These are phyloP conservation scores for Plenodomus tracheiphilus DNA, from an alignment of 2,329 filamentous ascomycete genomes.

Conservation along the genomic window DNA sequence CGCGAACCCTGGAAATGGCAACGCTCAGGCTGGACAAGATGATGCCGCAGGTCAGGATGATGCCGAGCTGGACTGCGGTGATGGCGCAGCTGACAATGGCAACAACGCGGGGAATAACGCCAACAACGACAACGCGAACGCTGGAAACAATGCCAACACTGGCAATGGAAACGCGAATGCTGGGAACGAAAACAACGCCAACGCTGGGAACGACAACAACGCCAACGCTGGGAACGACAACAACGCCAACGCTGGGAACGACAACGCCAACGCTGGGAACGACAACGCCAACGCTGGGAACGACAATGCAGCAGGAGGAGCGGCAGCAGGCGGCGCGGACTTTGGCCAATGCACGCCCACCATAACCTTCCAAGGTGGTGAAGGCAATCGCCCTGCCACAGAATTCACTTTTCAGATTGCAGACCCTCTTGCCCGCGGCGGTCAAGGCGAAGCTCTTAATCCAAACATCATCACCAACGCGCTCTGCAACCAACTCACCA, in stretches of 20 bases:
- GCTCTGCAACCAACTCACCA: slow-evolving; percentile 69
- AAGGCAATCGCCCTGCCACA: slow-evolving; percentile 54
- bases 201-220: slow-evolving; percentile 9
- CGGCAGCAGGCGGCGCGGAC: slow-evolving; percentile 30
- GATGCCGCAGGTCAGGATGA: slow-evolving; percentile 18
- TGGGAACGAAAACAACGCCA: slow-evolving; percentile 7
- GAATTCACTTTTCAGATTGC: slow-evolving; percentile 71
- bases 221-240: slow-evolving; percentile 10
- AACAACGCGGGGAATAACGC: neutral
- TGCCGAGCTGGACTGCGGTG: slow-evolving; percentile 1
- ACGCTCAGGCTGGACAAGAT: slow-evolving; percentile 10
- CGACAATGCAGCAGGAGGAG: slow-evolving; percentile 13
- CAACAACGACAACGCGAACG: slow-evolving; percentile 13
- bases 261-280: slow-evolving; percentile 10
- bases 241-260: slow-evolving; percentile 1
- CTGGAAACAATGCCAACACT: slow-evolving; percentile 6
- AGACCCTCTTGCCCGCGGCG: slow-evolving; percentile 62
- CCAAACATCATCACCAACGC: slow-evolving; percentile 75
- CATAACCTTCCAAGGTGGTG: slow-evolving; percentile 66
- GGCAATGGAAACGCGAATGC: slow-evolving; percentile 9
- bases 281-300: slow-evolving; percentile 18
- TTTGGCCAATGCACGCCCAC: slow-evolving; percentile 45
- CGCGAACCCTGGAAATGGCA: slow-evolving; percentile 5
- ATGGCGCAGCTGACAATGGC: neutral
- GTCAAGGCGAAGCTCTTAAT: slow-evolving; percentile 70